Base-by-base conservation (phyloP, 1,139 yeast species). In the Chernovozyma sophiae-reginae region DNA sequence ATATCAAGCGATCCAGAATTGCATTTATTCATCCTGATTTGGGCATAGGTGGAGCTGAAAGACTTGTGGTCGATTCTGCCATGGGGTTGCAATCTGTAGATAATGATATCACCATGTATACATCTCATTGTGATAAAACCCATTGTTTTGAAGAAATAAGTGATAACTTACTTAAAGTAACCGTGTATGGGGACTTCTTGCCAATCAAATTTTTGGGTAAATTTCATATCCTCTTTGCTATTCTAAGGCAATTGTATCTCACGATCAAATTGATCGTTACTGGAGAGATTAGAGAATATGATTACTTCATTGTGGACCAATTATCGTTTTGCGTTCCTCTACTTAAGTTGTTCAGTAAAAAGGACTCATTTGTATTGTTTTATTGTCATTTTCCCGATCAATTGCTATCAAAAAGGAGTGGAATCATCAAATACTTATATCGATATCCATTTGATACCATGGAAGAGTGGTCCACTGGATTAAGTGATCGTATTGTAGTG, bases 381-480 rank as follows among this genome's bases (percentile, higher is more conserved):
- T 92, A 92, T 58, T 90, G 98, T 51, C 99, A 92, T 62, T 92
- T 92, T 59, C 98, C 99, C 0, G 99, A 92, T 58, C 86, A 86
- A 53, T 65, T 84, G 33, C 62, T 92, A 35, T 81, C 96, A 0
- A 67, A 69, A 19, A 80, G 82, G 35, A 64, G 70, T 1, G 68
- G 82, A 3, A 33, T 72, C 1, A 28, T 84, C 12, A 83, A 87
- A 48, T 65, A 63, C 41, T 38, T 85, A 1, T 92, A 92, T 58
- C 68, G 99, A 43, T 40, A 74, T 4, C 95, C 97, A 0, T 92
- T 92, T 58, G 96, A 92, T 59, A 51, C 65, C 33, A 62, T 85
- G 18, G 99, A 92, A 60, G 89, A 86, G 47, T 71, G 85, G 67
- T 75, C 95, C 3, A 87, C 95, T 13, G 72, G 81, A 11, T 65